Base-by-base conservation (phyloP, 2,329 filamentous ascomycete species). In the Claviceps quebecensis region DNA sequence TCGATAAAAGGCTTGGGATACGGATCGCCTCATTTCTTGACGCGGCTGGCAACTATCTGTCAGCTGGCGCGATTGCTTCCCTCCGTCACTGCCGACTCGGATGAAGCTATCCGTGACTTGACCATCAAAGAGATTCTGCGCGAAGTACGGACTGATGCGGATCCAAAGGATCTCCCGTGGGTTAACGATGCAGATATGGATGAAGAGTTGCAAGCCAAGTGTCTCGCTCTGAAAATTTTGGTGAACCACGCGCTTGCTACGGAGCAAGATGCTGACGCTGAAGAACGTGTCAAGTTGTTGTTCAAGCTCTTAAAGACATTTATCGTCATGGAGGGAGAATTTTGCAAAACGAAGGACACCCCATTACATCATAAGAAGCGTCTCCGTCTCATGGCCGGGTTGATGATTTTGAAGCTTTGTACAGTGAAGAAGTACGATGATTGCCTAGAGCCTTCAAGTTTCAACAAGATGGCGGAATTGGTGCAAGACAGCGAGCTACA, bases 361-460 rank as follows among this genome's bases (percentile, higher is more conserved):
- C 88, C 91, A 3, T 72, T 78, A 48, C 76, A 83, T 49, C 89
- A 97, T 67, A 86, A 82, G 62, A 78, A 87, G 43, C 81, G 86
- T n/a, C 75, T 97, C 39, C 81, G 91, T 46, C 76, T 97, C 17
- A 74, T 85, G 16, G 91, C 90, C 6, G 87, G 87, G 0, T 86
- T 89, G 57, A 77, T 87, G 37, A 74, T 86, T 36, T 71, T 97
- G 56, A 98, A 97, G 67, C 72, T 98, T 3, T 95, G 87, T 62
- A 84, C 81, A 19, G 75, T 80, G 44, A 86, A 84, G 61, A 75
- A 78, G 29, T 81, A 91, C 57, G 91, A 97, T 60, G 80, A 84
- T 47, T 68, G 88, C 19, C 74, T 97, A 47, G 77, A 78, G 5
- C 80, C 85, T 0, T 64, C 72, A 4, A 82, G 86, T 60, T 98